Percentiles rank a stretch among this genome's conserved stretches.
These are phyloP conservation scores for Talaromyces piceae DNA, from an alignment of 2,329 filamentous ascomycete species.

Conservation along the genomic window DNA sequence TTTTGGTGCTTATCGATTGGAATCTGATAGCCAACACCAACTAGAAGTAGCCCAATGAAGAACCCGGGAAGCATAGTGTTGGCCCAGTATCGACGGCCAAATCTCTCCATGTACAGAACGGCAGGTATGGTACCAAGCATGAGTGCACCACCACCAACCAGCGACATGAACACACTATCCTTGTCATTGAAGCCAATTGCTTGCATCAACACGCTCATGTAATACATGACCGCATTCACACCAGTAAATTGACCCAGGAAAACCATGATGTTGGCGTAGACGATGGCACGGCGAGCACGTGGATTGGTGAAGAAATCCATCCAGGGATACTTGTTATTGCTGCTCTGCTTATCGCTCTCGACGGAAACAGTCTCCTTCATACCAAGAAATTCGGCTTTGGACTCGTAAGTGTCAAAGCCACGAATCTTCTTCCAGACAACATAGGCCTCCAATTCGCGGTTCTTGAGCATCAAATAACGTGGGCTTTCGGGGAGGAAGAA, in stretches of 20 bases:
- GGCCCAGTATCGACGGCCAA: slow-evolving; percentile 67
- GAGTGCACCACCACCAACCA: slow-evolving; percentile 62
- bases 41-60: slow-evolving; percentile 60
- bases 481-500: slow-evolving; percentile 31
- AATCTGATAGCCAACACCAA: slow-evolving; percentile 58
- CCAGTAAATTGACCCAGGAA: slow-evolving; percentile 64
- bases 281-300: slow-evolving; percentile 56
- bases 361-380: slow-evolving; percentile 61
- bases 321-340: slow-evolving; percentile 57
- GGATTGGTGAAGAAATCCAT: slow-evolving; percentile 67
- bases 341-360: slow-evolving; percentile 45
- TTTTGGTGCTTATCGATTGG: slow-evolving; percentile 38
- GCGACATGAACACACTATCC: slow-evolving; percentile 64
- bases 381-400: slow-evolving; percentile 62
- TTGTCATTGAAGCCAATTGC: slow-evolving; percentile 59
- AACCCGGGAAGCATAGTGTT: slow-evolving; percentile 65
- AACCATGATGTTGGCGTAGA: slow-evolving; percentile 65
- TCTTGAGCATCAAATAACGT: slow-evolving; percentile 20
- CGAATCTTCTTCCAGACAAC: slow-evolving; percentile 61
- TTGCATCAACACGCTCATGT: slow-evolving; percentile 61
- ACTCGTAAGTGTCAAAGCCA: slow-evolving; percentile 49
- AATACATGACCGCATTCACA: slow-evolving; percentile 65
- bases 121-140: slow-evolving; percentile 62
- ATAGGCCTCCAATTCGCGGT: slow-evolving; percentile 21
- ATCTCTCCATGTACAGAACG: slow-evolving; percentile 64